Evolutionary conservation across 129 eudicot species (phyloP), one percentile per base, ranked within the genome.

Genomic region (Centaurea solstitialis): DNA sequence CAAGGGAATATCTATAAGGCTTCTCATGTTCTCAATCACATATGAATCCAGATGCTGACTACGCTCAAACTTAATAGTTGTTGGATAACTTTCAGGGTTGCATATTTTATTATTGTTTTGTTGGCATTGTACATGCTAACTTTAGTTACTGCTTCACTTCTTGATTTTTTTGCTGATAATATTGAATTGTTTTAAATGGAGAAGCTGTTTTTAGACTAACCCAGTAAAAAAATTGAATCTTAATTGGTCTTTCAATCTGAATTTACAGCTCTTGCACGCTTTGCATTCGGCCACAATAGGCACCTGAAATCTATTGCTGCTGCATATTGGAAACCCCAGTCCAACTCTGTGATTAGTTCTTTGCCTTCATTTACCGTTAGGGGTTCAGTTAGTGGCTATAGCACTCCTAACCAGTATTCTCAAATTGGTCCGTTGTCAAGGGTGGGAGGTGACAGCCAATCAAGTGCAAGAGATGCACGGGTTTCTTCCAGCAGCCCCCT

Each of bases 221-320:
- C 33, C 33, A 71, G 24, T 24, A 3, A 10, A 5, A 11, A 20
- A 61, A 61, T 61, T 45, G 47, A 79, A 21, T 61, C 68, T 68
- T 72, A 74, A 74, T 33, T 18, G n/a, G 2, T 17, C 30, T 67
- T 53, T 37, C 37, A 23, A 72, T 43, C n/a, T 77, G 11, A 24
- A 20, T 78, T 70, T 79, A 81, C 99, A 95, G 99, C 99, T 83
- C 81, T 95, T 76, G 86, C 98, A 6, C 97, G 99, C 22, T 95
- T 95, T 87, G 97, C 99, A 13, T 93, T 95, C 84, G 97, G 97
- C 75, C 98, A 95, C 89, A 95, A 89, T 84, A 87, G 91, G 81
- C 93, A 95, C 83, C 84, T 95, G 64, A 95, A 95, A 86, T 82
- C 97, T 64, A 91, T 95, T 59, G 99, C 99, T 43, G 97, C 97